Conservation (phyloP, 2,329 filamentous ascomycete species). For the Diplodia scrobiculata region DNA sequence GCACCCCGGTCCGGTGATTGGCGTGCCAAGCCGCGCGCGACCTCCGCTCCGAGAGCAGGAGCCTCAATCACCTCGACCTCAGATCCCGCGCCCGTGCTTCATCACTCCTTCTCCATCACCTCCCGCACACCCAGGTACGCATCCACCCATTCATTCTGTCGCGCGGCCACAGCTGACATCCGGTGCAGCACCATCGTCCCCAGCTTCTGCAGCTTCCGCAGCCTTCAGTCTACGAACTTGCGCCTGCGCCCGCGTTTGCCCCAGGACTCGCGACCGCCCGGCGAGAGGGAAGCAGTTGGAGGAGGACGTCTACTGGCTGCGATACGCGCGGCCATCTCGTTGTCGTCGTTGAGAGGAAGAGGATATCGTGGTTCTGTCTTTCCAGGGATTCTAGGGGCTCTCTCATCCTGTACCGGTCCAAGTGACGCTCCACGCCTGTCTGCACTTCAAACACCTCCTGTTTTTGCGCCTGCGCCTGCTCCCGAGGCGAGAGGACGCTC, state of each 20-base stretch:
- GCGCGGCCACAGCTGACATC: background rate
- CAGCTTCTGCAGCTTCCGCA: conserved; percentile 1
- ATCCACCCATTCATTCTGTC: background rate
- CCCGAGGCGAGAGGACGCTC: conserved; percentile 20
- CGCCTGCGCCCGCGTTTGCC: conserved; percentile 11
- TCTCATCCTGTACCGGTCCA: conserved; percentile 27
- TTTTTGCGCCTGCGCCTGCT: conserved; percentile 27
- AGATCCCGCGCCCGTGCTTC: conserved; percentile 23
- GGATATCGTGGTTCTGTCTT: conserved; percentile 29
- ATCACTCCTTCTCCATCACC: conserved; percentile 27
- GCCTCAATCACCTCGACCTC: conserved; percentile 25
- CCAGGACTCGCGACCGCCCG: conserved; percentile 14
- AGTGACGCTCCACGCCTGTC: conserved; percentile 27
- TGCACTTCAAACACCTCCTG: conserved; percentile 27
- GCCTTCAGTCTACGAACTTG: background rate
- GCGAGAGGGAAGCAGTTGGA: conserved; percentile 23
- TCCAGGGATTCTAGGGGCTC: conserved; percentile 26
- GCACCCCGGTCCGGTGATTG: conserved; percentile 21
- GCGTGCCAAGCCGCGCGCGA: conserved; percentile 24
- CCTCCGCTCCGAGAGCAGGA: conserved; percentile 21
- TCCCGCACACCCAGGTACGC: conserved; percentile 14
- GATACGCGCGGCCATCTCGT: conserved; percentile 7
- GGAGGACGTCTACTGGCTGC: conserved; percentile 23
- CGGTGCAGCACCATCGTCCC: background rate
- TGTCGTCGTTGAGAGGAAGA: conserved; percentile 24